These are phyloP conservation scores for Podospora bellae-mahoneyi DNA, from an alignment of 495 filamentous ascomycete genomes.

Conservation along the genomic window DNA sequence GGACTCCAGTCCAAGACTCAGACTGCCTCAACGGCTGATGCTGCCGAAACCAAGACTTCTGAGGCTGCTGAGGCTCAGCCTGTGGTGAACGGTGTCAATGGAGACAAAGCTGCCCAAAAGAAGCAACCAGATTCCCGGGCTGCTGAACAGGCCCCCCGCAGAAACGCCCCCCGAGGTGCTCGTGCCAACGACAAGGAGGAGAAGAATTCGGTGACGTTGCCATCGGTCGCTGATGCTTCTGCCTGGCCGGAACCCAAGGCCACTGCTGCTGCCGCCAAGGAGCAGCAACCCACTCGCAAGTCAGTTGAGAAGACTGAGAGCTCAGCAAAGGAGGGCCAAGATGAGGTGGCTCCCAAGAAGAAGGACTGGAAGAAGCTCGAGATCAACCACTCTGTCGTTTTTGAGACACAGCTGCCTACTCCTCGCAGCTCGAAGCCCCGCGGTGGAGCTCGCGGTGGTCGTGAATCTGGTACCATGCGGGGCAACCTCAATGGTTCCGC, in stretches of 20 bases:
- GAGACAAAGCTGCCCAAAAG: constrained; percentile 46
- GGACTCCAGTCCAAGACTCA: constrained; percentile 59
- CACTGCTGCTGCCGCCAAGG: constrained; percentile 58
- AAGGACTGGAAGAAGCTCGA: constrained; percentile 70
- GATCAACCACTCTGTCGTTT: constrained; percentile 74
- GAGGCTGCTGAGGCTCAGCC: constrained; percentile 24
- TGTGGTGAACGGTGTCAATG: constrained; percentile 22
- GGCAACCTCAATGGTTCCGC: constrained; percentile 20
- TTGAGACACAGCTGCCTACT: constrained; percentile 71
- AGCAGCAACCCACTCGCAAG: constrained; percentile 55
- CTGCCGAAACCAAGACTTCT: constrained; percentile 21
- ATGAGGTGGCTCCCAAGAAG: constrained; percentile 59
- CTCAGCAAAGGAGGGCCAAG: constrained; percentile 64
- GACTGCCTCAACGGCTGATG: constrained; percentile 28
- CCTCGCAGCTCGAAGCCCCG: constrained; percentile 57
- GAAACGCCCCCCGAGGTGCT: constrained; percentile 45
- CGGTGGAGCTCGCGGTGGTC: constrained; percentile 53
- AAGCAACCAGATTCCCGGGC: constrained; percentile 50
- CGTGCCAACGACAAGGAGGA: constrained; percentile 50
- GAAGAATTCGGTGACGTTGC: constrained; percentile 37
- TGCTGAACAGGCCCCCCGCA: constrained; percentile 41
- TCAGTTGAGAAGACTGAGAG: constrained; percentile 53
- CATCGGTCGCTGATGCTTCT: constrained; percentile 63
- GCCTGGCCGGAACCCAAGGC: constrained; percentile 90
- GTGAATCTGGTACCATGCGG: constrained; percentile 34